phyloP scores from a whole-genome alignment of 768 basidiomycete species.

The Leccinum longicurvipes region DNA sequence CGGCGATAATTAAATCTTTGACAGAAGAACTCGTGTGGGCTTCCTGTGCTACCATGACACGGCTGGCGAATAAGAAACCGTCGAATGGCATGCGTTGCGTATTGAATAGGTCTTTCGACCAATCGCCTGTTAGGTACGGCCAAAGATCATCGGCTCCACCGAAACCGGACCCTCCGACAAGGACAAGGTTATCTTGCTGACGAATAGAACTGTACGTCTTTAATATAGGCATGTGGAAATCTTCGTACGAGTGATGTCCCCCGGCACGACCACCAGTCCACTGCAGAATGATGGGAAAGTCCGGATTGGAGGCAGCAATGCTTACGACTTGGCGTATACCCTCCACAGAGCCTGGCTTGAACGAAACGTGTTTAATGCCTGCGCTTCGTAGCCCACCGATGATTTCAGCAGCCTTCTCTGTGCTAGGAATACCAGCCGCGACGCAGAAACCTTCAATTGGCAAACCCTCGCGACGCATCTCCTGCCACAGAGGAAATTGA shows the following conservation, averaged over 20 bases:
- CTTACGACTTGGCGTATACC: slow-evolving; percentile 96
- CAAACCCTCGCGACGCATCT: slow-evolving; percentile 92
- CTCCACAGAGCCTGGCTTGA: slow-evolving; percentile 98
- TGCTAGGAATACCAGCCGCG: slow-evolving; percentile 94
- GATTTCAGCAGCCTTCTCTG: slow-evolving; percentile 97
- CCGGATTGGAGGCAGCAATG: slow-evolving; percentile 90
- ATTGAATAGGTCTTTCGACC: slow-evolving; percentile 79
- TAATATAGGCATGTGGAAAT: slow-evolving; percentile 95
- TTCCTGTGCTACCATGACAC: slow-evolving; percentile 99
- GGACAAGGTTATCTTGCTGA: slow-evolving; percentile 80
- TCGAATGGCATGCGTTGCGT: slow-evolving; percentile 98
- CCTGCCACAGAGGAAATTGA: slow-evolving; percentile 97
- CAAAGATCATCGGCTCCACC: slow-evolving; percentile 93
- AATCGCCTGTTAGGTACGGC: slow-evolving; percentile 96
- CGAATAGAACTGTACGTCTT: slow-evolving; percentile 89
- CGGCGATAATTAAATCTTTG: slow-evolving; percentile 95
- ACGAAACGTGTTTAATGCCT: slow-evolving; percentile 93
- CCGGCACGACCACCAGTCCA: slow-evolving; percentile 99
- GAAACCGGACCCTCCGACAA: slow-evolving; percentile 94
- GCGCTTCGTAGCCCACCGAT: slow-evolving; percentile 76
- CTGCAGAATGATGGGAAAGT: slow-evolving; percentile 96
- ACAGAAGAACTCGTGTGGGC: slow-evolving; percentile 93
- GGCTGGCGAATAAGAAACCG: slow-evolving; percentile 92
- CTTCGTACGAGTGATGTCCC: slow-evolving; percentile 97
- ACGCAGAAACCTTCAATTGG: slow-evolving; percentile 99